phyloP scores from a whole-genome alignment of 257 asterid genomes.

The Fraxinus cuspidata region DNA sequence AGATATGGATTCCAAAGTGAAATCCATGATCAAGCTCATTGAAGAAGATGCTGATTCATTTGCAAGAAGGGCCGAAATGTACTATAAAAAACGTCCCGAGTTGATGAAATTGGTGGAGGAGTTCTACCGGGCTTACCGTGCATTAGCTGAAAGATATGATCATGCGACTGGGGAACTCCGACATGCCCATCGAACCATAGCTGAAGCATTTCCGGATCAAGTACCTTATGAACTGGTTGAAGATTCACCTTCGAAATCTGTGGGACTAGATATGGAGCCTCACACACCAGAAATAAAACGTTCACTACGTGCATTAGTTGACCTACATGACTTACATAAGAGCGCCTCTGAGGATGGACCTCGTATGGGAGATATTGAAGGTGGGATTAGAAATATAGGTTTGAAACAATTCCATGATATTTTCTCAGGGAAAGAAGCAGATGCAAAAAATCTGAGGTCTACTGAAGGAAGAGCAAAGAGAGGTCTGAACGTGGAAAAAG shows the following conservation, averaged over 20 bases:
- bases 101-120: slow-evolving; percentile 93
- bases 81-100: slow-evolving; percentile 91
- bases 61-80: slow-evolving; percentile 93
- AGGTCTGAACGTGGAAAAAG: slow-evolving; percentile 25
- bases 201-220: slow-evolving; percentile 82
- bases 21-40: slow-evolving; percentile 86
- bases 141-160: slow-evolving; percentile 84
- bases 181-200: slow-evolving; percentile 75
- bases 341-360: slow-evolving; percentile 29
- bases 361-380: slow-evolving; percentile 32
- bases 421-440: slow-evolving; percentile 42
- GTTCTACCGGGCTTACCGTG: slow-evolving; percentile 92
- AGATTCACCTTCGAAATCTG: slow-evolving; percentile 58
- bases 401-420: slow-evolving; percentile 59
- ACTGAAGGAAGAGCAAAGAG: slow-evolving; percentile 28
- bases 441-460: slow-evolving; percentile 25
- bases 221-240: slow-evolving; percentile 58
- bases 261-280: slow-evolving; percentile 37
- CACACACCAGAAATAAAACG: slow-evolving; percentile 49
- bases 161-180: slow-evolving; percentile 91
- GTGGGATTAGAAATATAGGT: slow-evolving; percentile 39
- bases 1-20: slow-evolving; percentile 92
- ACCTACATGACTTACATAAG: slow-evolving; percentile 31
- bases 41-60: slow-evolving; percentile 98
- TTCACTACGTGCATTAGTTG: slow-evolving; percentile 42